Evolutionary conservation across 208 protist species (phyloP).

Genomic region (Leishmania tropica): DNA sequence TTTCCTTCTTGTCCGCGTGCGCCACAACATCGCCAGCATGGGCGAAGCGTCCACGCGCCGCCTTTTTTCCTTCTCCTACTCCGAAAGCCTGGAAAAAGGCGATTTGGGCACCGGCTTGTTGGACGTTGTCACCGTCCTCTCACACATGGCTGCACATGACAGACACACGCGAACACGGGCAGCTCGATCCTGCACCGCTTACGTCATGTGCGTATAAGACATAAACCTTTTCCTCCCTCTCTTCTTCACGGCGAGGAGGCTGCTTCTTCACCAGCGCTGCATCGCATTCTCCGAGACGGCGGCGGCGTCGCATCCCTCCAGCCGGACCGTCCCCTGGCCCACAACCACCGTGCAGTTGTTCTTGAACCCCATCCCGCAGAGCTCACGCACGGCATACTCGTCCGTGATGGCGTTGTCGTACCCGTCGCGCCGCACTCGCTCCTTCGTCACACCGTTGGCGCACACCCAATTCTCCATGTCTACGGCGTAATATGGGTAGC

Average conservation of each 20-base stretch:
- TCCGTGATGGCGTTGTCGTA: slow-evolving; percentile 28
- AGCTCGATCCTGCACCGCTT: neutral
- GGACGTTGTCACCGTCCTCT: neutral
- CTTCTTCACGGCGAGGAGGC: neutral
- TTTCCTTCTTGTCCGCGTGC: neutral
- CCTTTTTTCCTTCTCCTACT: neutral
- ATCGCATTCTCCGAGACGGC: slow-evolving; percentile 16
- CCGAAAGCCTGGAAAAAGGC: neutral
- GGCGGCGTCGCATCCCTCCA: slow-evolving; percentile 27
- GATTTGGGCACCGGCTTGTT: neutral
- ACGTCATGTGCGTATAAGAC: neutral
- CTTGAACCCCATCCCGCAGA: slow-evolving; percentile 73
- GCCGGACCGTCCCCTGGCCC: slow-evolving; percentile 1
- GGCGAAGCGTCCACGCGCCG: neutral
- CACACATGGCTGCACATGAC: neutral
- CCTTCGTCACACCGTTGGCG: too few species aligned
- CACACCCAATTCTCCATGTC: too few species aligned
- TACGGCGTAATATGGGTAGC: too few species aligned
- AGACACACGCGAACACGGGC: neutral
- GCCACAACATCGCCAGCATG: neutral
- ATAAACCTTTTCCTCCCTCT: neutral
- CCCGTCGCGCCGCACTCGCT: slow-evolving; percentile 51
- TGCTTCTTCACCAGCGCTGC: slow-evolving; percentile 35
- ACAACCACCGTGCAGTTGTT: slow-evolving; percentile 45
- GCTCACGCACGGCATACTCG: slow-evolving; percentile 57